Evolutionary conservation across 148 eudicot genomes (phyloP), one percentile per base, ranked within the genome.

Genomic region (Rhododendron williamsianum): DNA sequence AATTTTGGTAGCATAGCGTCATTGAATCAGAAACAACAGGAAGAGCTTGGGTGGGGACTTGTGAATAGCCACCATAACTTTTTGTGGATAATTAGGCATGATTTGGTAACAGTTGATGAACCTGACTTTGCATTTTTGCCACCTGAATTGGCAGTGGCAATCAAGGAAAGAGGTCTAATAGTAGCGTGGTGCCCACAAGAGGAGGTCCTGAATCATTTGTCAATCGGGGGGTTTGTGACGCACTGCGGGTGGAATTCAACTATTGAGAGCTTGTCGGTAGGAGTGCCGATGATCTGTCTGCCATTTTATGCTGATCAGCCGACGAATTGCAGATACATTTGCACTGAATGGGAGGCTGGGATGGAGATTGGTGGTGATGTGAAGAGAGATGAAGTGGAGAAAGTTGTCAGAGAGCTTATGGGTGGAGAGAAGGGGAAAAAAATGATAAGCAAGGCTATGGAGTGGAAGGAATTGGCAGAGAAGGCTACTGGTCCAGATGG

Each of bases 41-140:
- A 49, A 43, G 86, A 84, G 82, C 60, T 84, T 45, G 86, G 72
- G 19, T 84, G 86, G 86, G 86, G 86, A 38, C 86, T 84, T 6
- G 82, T 81, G 30, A 84, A 78, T 58, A 84, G 82, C 38, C 56
- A 43, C 25, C 54, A 77, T 19, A 3, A 30, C 48, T 84, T 84
- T 30, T 43, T 84, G 7, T 84, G 86, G 86, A 84, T 78, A 21
- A 84, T 78, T 56, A 56, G 86, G 82, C 82, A 60, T 15, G 86
- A 78, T 78, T 25, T 43, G 46, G 25, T 16, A 2, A 18, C 0
- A 1, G 46, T 9, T 5, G 82, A 54, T 9, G 15, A 16, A 12
- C 41, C 76, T 4, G 52, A n/a, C 12, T 54, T 3, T 67, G 13
- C 7, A 27, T 71, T 71, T 27, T 13, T 12, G 38, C 2, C 18